Evolutionary conservation across 2,329 filamentous ascomycete species (phyloP).

Genomic region (Calonectria pseudoreteaudii): DNA sequence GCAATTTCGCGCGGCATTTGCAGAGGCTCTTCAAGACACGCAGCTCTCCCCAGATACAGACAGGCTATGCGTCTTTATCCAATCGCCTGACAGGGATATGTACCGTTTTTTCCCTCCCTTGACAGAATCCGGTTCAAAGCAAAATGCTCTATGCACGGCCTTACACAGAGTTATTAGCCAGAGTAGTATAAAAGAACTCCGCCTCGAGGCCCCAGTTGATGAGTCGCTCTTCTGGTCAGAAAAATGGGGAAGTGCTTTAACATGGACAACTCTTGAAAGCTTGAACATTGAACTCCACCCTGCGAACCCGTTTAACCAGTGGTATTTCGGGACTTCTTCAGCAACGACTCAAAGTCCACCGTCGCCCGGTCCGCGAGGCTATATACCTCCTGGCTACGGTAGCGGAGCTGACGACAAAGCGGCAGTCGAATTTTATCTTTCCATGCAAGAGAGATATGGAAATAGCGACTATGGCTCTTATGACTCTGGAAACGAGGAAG

Average conservation of each 20-base stretch:
- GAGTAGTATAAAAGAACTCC: not conserved
- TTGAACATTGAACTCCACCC: not conserved
- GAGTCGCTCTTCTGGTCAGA: not conserved
- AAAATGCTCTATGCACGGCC: not conserved
- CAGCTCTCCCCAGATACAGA: not conserved
- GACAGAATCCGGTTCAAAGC: not conserved
- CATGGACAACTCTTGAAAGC: not conserved
- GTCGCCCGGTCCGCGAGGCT: not conserved
- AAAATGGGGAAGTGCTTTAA: not conserved
- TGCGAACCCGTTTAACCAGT: not conserved
- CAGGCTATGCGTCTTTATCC: not conserved
- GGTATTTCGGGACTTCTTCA: not conserved
- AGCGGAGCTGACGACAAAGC: not conserved
- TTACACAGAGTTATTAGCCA: not conserved
- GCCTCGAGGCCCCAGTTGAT: not conserved
- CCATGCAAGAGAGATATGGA: not conserved
- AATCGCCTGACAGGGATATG: not conserved
- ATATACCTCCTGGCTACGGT: not conserved
- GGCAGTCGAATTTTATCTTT: not conserved
- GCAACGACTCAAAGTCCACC: not conserved
- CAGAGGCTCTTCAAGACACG: not conserved
- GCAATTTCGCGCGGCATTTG: not conserved
- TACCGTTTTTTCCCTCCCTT: not conserved
- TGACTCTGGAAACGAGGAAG: not conserved
- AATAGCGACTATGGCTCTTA: not conserved